A percentile compares a stretch with the other conserved stretches of the same genome.
Conservation (phyloP, 352 stramenopile species). For the Phytophthora syringae region DNA sequence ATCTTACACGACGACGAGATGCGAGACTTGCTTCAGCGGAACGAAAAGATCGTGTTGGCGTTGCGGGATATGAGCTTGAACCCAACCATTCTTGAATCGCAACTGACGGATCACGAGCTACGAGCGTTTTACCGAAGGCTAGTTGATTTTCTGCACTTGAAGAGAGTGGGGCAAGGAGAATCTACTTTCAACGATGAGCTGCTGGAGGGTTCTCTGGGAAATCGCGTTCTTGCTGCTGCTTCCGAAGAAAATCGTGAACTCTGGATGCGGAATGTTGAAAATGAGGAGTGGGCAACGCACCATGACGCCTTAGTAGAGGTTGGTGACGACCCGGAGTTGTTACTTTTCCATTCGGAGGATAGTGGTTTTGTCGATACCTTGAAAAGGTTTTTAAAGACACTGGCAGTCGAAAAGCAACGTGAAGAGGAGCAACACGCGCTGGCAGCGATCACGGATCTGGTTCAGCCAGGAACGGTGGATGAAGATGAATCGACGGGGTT, state of each 20-base stretch:
- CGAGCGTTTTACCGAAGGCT: constrained; percentile 66
- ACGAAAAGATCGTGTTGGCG: constrained; percentile 56
- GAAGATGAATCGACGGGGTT: constrained; percentile 20
- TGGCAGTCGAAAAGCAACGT: constrained; percentile 29
- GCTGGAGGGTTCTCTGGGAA: constrained; percentile 38
- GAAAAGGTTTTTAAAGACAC: constrained; percentile 42
- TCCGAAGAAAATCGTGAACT: constrained; percentile 26
- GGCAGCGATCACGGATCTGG: constrained; percentile 29
- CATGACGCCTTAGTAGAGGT: constrained; percentile 60
- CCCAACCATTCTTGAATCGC: constrained; percentile 48
- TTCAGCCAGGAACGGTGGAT: constrained; percentile 21
- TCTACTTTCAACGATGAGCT: background rate
- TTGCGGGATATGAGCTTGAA: constrained; percentile 77
- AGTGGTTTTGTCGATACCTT: constrained; percentile 42
- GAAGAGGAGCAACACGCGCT: constrained; percentile 26
- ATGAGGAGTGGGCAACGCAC: constrained; percentile 38
- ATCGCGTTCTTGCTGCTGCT: constrained; percentile 38
- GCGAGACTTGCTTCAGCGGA: constrained; percentile 42
- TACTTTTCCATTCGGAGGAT: constrained; percentile 74
- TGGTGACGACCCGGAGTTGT: constrained; percentile 67
- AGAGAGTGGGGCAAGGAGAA: constrained; percentile 5
- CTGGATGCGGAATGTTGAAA: constrained; percentile 35
- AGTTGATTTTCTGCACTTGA: constrained; percentile 42
- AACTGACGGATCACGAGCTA: constrained; percentile 52
- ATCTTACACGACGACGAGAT: constrained; percentile 57